Evolutionary conservation across 1,284 basidiomycete species (phyloP), one percentile per base, ranked within the genome.

Genomic region (Exsudoporus floridanus): DNA sequence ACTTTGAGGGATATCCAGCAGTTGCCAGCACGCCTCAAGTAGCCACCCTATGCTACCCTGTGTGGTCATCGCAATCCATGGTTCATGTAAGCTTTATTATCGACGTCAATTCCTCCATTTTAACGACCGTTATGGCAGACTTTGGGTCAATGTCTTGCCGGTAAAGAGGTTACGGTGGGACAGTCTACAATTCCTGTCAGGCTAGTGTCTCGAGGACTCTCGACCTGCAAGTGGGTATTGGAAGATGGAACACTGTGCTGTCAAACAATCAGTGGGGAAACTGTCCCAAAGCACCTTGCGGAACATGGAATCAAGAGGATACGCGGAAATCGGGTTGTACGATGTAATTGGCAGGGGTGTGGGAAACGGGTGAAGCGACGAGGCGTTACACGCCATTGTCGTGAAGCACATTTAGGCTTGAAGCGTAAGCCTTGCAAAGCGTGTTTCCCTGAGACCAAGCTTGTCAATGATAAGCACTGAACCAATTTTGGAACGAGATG

Each of bases 301-400:
- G 10, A 30, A 0, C 63, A 66, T 19, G 55, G 61, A 1, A 52
- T 65, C 14, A 27, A 7, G 2, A 7, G 19, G 0, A 52, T 66
- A 47, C 30, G 5, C 4, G 58, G 33, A 34, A 10, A 41, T 13
- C 0, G 1, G 8, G 0, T 3, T 6, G 37, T 46, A 3, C 19
- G 19, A 4, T 67, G 66, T 33, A 7, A 9, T 5, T 63, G 65
- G 67, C 13, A 0, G 0, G 53, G 2, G 4, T 67, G 65, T 5
- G 28, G 19, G 3, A 6, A 0, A 2, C 0, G 0, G 2, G n/a
- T 62, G n/a, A 56, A 52, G 27, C 45, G 63, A 6, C 27, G 47
- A 4, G 31, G 53, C 3, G 37, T 70, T 1, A 2, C 25, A 4
- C 49, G 63, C 0, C 56, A 62, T 21, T 18, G 25, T 2, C 52